phyloP scores from a whole-genome alignment of 2,329 filamentous ascomycete genomes.

The Passalora sequoiae region DNA sequence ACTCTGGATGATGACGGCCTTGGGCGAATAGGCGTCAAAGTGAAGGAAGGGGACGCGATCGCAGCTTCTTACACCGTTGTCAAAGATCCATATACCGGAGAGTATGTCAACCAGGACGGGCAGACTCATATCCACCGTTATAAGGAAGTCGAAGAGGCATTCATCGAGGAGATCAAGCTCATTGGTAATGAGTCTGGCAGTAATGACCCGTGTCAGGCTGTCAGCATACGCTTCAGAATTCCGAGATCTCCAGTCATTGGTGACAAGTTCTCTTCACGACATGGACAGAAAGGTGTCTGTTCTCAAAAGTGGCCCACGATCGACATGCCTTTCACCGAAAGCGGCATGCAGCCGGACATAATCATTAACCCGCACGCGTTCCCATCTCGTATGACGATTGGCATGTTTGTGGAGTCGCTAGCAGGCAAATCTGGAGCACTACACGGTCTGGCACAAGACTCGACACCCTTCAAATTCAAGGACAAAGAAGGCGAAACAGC shows the following conservation, averaged over 20 bases:
- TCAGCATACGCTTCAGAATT: slow-evolving; percentile 89
- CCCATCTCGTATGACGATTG: slow-evolving; percentile 98
- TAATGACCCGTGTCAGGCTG: slow-evolving; percentile 71
- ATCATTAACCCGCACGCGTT: slow-evolving; percentile 99
- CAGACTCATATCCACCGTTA: slow-evolving; percentile 86
- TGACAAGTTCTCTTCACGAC: slow-evolving; percentile 97
- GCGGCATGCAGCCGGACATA: slow-evolving; percentile 91
- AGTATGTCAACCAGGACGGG: slow-evolving; percentile 79
- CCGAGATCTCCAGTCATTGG: slow-evolving; percentile 88
- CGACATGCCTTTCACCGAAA: slow-evolving; percentile 96
- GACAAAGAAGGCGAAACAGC: slow-evolving; percentile 81
- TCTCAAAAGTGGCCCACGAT: slow-evolving; percentile 92
- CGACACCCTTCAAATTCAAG: slow-evolving; percentile 82
- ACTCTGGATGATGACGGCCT: slow-evolving; percentile 84
- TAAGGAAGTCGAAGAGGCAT: slow-evolving; percentile 84
- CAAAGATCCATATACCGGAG: slow-evolving; percentile 64
- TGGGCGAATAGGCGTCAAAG: slow-evolving; percentile 69
- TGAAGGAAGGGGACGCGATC: slow-evolving; percentile 76
- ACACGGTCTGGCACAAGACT: slow-evolving; percentile 93
- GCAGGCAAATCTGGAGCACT: slow-evolving; percentile 92
- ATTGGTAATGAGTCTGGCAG: slow-evolving; percentile 83
- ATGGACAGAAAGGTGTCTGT: slow-evolving; percentile 95
- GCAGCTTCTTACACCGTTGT: slow-evolving; percentile 87
- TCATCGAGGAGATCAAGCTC: slow-evolving; percentile 86
- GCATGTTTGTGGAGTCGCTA: slow-evolving; percentile 97